Base-by-base conservation (phyloP, 495 filamentous ascomycete genomes). In the Daldinia concentrica region DNA sequence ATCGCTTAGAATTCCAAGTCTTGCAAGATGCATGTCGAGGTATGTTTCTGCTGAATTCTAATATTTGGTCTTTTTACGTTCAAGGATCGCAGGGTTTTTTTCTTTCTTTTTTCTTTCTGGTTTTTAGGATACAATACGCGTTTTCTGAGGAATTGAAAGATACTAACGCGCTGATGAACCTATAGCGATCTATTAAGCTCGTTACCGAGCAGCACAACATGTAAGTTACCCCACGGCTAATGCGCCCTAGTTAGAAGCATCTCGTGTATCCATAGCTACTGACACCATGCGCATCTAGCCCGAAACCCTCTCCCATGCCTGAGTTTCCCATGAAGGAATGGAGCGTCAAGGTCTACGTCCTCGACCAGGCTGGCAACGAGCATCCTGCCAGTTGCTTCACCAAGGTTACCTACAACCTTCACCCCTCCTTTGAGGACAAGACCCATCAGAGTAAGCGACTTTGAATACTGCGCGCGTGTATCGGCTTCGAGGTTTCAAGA, bases 291-390 rank as follows among this genome's bases (percentile, higher is more conserved):
- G 58, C 56, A 68, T 62, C 71, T 56, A 88, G 86, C 72, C 82
- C 88, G 77, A 90, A 93, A 82, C 85, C 90, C 24, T 90, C 91
- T 3, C 88, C 89, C 43, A 85, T 90, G 70, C 93, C 96, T 76
- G 95, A 94, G 15, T 97, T 94, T 78, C 95, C 95, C 4, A 92
- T 97, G 86, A 93, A 95, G 74, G 79, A 90, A 75, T 83, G 91
- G 92, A 83, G 88, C 58, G 83, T 91, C 78, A 78, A 88, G 79
- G 80, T 93, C 77, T 82, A 88, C 75, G 39, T 92, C 70, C 72
- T 92, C 65, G 81, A 90, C 74, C 77, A 89, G 74, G 78, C 85
- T 75, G 84, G 88, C 70, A 85, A 91, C 79, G 82, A 93, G 74
- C 85, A 94, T 30, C 88, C 91, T 0, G 94, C 95, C 8, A 92